phyloP scores from a whole-genome alignment of 2,329 filamentous ascomycete genomes.

The Pleomassaria siparia region DNA sequence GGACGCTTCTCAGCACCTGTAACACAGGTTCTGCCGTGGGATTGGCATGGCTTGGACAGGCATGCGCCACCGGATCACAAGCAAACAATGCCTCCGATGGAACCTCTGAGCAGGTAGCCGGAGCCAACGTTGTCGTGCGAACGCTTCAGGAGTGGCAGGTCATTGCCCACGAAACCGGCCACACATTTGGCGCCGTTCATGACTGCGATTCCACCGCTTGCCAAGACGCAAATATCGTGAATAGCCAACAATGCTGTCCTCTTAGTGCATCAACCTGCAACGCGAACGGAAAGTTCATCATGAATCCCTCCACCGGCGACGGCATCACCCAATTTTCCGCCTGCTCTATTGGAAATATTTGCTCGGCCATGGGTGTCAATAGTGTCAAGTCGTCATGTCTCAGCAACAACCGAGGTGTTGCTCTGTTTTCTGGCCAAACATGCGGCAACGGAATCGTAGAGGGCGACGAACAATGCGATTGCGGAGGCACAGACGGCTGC shows the following conservation, averaged over 20 bases:
- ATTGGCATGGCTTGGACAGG: constrained; percentile 88
- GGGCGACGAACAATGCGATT: constrained; percentile 91
- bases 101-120: constrained; percentile 72
- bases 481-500: constrained; percentile 75
- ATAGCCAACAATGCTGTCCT: constrained; percentile 76
- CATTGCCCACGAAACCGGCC: constrained; percentile 89
- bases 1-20: constrained; percentile 84
- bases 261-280: constrained; percentile 68
- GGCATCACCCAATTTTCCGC: constrained; percentile 79
- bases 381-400: constrained; percentile 77
- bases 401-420: constrained; percentile 80
- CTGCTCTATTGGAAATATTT: constrained; percentile 92
- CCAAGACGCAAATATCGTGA: constrained; percentile 59
- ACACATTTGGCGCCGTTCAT: constrained; percentile 94
- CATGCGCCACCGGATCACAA: constrained; percentile 66
- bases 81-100: constrained; percentile 45
- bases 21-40: constrained; percentile 83
- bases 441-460: constrained; percentile 99
- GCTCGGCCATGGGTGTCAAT: constrained; percentile 76
- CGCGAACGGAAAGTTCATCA: constrained; percentile 79
- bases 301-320: constrained; percentile 85
- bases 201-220: constrained; percentile 79
- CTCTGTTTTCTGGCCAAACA: constrained; percentile 77
- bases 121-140: constrained; percentile 85
- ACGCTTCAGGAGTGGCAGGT: constrained; percentile 91